Conservation (phyloP, 352 stramenopile genomes). For the Phytophthora niederhauseri region DNA sequence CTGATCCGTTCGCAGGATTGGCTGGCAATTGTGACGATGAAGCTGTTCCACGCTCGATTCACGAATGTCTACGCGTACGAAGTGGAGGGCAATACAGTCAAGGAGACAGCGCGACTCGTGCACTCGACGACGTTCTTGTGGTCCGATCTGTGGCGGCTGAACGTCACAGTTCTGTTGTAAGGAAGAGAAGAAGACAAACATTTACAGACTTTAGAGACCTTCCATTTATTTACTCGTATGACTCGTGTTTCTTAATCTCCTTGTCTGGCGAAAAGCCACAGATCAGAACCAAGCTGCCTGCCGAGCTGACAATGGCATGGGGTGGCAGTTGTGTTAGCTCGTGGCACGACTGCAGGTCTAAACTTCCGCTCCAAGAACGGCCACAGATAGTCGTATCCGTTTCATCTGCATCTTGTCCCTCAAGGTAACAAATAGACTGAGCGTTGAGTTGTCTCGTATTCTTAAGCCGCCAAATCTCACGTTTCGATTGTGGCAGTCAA, state of each 20-base stretch:
- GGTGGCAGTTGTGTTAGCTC: too few species aligned
- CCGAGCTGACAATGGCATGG: too few species aligned
- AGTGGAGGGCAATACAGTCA: conserved; percentile 31
- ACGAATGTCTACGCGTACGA: conserved; percentile 35
- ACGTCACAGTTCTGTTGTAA: conserved; percentile 28
- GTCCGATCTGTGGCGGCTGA: conserved; percentile 24
- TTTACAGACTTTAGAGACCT: too few species aligned
- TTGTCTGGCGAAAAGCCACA: too few species aligned
- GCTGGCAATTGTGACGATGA: conserved; percentile 29
- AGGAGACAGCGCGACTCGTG: conserved; percentile 34
- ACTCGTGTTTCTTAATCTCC: too few species aligned
- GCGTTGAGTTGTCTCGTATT: too few species aligned
- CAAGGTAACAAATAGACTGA: not conserved
- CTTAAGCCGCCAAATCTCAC: not conserved
- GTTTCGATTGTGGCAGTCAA: not conserved
- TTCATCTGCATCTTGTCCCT: not conserved
- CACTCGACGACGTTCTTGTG: conserved; percentile 30
- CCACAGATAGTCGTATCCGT: not conserved
- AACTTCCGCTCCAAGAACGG: not conserved
- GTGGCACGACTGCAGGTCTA: too few species aligned
- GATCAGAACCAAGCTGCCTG: too few species aligned
- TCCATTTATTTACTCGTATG: too few species aligned
- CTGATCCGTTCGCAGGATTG: conserved; percentile 35
- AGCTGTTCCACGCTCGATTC: conserved; percentile 18
- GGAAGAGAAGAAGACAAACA: too few species aligned